phyloP scores from a whole-genome alignment of 2,329 filamentous ascomycete genomes.

The Zelopaecilomyces penicillatus region DNA sequence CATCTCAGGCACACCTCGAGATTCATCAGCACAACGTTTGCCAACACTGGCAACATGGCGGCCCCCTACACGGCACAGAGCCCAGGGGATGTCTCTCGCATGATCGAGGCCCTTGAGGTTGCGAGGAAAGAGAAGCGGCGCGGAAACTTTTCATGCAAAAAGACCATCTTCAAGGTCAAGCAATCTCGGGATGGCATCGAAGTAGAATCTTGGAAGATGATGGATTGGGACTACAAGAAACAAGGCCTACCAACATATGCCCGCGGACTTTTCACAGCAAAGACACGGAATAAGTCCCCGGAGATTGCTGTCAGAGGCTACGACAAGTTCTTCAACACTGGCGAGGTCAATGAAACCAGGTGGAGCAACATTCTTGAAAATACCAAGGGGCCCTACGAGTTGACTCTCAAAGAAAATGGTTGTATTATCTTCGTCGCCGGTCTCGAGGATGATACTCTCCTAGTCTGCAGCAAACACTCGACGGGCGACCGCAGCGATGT shows the following conservation, averaged over 20 bases:
- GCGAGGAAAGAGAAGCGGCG: constrained; percentile 47
- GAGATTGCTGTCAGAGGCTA: constrained; percentile 88
- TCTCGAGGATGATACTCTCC: constrained; percentile 75
- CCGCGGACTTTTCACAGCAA: constrained; percentile 85
- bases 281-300: constrained; percentile 50
- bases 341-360: constrained; percentile 70
- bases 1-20: neutral
- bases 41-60: constrained; percentile 16
- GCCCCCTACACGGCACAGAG: constrained; percentile 63
- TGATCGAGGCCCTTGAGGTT: constrained; percentile 57
- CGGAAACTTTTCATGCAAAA: constrained; percentile 64
- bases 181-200: constrained; percentile 53
- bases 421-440: constrained; percentile 98
- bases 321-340: constrained; percentile 97
- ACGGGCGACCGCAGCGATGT: constrained; percentile 70
- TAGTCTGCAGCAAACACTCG: constrained; percentile 99
- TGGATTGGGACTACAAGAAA: constrained; percentile 95
- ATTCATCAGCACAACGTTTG: neutral
- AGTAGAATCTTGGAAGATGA: constrained; percentile 88
- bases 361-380: constrained; percentile 71
- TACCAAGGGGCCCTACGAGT: constrained; percentile 82
- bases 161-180: constrained; percentile 64
- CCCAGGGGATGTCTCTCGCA: constrained; percentile 52
- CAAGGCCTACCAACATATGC: constrained; percentile 81
- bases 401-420: constrained; percentile 98